Base-by-base conservation (phyloP, 148 eudicot species). In the Limonium bicolor region DNA sequence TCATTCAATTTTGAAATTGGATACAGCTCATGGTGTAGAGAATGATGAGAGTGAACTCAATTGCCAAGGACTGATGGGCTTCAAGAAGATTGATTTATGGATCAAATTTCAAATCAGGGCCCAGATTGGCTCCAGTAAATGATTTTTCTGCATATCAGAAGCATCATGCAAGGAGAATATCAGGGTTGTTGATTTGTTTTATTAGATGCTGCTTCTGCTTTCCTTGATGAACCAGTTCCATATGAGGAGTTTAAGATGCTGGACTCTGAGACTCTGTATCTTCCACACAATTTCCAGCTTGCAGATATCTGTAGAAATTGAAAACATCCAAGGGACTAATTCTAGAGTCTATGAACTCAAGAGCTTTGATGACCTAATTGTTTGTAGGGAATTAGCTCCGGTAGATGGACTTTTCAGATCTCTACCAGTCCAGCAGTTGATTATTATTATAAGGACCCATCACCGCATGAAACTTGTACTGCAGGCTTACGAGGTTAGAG, bases 361-460 rank as follows among this genome's bases (percentile, higher is more conserved):
- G 61, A 73, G 48, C 50, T 77, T 75, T 38, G 68, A 69, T 35
- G 81, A 75, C 41, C 62, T 84, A 52, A 62, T 90, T 60, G 76
- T 78, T 62, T 51, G 49, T 41, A 57, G 59, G 50, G 88, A 90
- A 65, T 87, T 84, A 43, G 71, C 69, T 40, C 60, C 70, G 27
- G 59, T 67, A 41, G 88, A 85, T 66, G 82, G 68, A 49, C 62
- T 68, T 38, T 90, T 90, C 53, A 85, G 60, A 50, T 80, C 95
- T 28, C 51, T 90, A 48, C 81, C 82, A 14, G 68, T 81, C 36
- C 94, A 22, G 67, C 66, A 54, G 54, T 90, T 36, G 54, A 54
- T 20, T 76, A 71, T 34, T 52, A 62, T 55, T 76, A 67, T 61
- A 61, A 51, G 32, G 55, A 50, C 20, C 64, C 59, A 55, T 69